phyloP scores from a whole-genome alignment of 768 basidiomycete species.

The Russula sp. region DNA sequence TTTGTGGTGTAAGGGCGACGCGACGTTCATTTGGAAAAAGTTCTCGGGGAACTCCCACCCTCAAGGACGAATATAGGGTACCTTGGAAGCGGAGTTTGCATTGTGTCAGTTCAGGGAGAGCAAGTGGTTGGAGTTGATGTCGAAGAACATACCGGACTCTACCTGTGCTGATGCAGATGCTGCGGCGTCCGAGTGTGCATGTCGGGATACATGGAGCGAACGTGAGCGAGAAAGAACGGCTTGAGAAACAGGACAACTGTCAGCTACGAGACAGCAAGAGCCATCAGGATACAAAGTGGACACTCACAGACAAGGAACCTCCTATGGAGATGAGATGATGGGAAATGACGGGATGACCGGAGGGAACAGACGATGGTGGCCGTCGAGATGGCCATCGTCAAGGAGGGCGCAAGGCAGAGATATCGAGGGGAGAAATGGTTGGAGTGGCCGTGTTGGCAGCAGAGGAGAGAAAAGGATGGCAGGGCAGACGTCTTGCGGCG shows the following conservation, averaged over 20 bases:
- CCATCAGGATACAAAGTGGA: neutral
- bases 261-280: neutral
- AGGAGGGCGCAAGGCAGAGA: constrained; percentile 9
- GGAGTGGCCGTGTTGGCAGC: constrained; percentile 16
- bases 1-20: constrained; percentile 79
- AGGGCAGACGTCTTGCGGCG: neutral
- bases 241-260: neutral
- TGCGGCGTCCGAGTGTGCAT: constrained; percentile 7
- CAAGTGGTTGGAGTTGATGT: neutral
- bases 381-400: constrained; percentile 25
- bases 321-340: constrained; percentile 13
- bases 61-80: constrained; percentile 66
- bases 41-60: constrained; percentile 75
- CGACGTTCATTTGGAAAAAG: constrained; percentile 74
- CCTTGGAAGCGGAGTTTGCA: constrained; percentile 36
- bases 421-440: neutral
- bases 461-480: neutral
- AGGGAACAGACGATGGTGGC: constrained; percentile 18
- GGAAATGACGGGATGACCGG: constrained; percentile 6
- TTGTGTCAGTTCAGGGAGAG: neutral
- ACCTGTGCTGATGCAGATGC: constrained; percentile 11
- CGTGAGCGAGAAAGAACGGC: constrained; percentile 8
- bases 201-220: constrained; percentile 18
- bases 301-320: constrained; percentile 2
- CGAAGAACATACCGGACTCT: constrained; percentile 22